phyloP scores from a whole-genome alignment of 2,329 filamentous ascomycete species.

The Cordyceps javanica region DNA sequence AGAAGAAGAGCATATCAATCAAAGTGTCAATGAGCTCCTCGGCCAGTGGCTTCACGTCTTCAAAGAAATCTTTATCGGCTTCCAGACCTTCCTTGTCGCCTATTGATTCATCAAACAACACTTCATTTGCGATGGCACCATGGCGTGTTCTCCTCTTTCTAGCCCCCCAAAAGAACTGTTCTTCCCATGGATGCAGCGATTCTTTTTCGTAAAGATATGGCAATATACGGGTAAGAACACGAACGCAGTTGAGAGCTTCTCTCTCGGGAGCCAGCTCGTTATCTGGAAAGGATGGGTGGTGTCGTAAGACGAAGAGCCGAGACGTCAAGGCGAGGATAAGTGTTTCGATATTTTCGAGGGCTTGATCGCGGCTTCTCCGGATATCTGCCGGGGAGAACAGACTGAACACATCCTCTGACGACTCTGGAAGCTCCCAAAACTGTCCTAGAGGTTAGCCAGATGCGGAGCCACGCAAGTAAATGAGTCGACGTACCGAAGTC shows the following conservation, averaged over 20 bases:
- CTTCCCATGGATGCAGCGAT: slow-evolving; percentile 75
- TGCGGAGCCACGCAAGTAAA: slow-evolving; percentile 3
- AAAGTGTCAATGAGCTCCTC: slow-evolving; percentile 91
- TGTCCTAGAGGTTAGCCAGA: slow-evolving; percentile 31
- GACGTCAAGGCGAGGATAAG: slow-evolving; percentile 79
- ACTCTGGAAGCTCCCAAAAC: slow-evolving; percentile 98
- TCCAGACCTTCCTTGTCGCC: slow-evolving; percentile 43
- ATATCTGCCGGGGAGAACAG: slow-evolving; percentile 87
- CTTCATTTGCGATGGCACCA: slow-evolving; percentile 60
- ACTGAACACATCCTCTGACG: slow-evolving; percentile 92
- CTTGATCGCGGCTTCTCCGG: slow-evolving; percentile 76
- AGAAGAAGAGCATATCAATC: slow-evolving; percentile 84
- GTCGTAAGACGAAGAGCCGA: slow-evolving; percentile 72
- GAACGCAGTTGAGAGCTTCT: slow-evolving; percentile 92
- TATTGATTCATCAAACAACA: slow-evolving; percentile 75
- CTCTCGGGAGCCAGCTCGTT: slow-evolving; percentile 75
- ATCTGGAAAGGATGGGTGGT: slow-evolving; percentile 87
- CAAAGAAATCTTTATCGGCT: slow-evolving; percentile 56
- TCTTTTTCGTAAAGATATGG: slow-evolving; percentile 92
- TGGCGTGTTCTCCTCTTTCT: slow-evolving; percentile 66
- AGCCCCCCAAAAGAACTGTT: slow-evolving; percentile 84
- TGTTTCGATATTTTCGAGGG: slow-evolving; percentile 84
- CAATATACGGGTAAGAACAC: slow-evolving; percentile 80
- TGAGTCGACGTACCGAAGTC: slow-evolving; percentile 63
- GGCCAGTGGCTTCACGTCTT: slow-evolving; percentile 78